phyloP scores from a whole-genome alignment of 306 rosid genomes.

The Gynostemma pentaphyllum region DNA sequence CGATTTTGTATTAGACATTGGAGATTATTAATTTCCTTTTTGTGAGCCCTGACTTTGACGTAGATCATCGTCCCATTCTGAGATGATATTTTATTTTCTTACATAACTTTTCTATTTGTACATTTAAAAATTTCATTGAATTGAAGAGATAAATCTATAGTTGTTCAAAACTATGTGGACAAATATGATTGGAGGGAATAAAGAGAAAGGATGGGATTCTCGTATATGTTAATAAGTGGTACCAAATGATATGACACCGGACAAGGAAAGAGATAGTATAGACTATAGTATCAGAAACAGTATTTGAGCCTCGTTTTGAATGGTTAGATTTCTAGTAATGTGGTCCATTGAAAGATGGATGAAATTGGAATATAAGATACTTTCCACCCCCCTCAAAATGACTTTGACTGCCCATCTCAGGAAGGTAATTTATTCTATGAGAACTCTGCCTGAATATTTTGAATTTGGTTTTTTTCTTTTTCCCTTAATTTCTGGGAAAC shows the following conservation, averaged over 20 bases:
- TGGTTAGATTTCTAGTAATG: slow-evolving; percentile 15
- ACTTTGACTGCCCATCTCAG: too few species aligned
- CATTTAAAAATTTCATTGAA: neutral
- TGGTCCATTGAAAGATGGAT: slow-evolving; percentile 20
- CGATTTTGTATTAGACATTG: too few species aligned
- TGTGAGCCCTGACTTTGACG: too few species aligned
- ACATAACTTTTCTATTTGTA: too few species aligned
- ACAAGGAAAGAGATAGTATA: neutral
- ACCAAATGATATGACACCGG: neutral
- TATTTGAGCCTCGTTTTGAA: neutral
- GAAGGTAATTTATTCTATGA: neutral
- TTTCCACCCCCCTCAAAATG: too few species aligned
- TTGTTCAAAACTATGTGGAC: neutral
- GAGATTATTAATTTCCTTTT: too few species aligned
- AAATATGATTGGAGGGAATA: neutral
- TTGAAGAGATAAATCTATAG: neutral
- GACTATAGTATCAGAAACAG: slow-evolving; percentile 2
- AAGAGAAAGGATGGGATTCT: neutral
- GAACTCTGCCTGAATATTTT: neutral
- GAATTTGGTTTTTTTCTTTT: too few species aligned
- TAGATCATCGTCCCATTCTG: too few species aligned
- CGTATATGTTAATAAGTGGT: neutral
- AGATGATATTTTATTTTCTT: too few species aligned
- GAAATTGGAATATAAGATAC: slow-evolving; percentile 16
- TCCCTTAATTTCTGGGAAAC: too few species aligned